Percentiles rank a stretch among this genome's conserved stretches.
These are phyloP conservation scores for Favolaschia claudopus DNA, from an alignment of 768 basidiomycete genomes.

Conservation along the genomic window DNA sequence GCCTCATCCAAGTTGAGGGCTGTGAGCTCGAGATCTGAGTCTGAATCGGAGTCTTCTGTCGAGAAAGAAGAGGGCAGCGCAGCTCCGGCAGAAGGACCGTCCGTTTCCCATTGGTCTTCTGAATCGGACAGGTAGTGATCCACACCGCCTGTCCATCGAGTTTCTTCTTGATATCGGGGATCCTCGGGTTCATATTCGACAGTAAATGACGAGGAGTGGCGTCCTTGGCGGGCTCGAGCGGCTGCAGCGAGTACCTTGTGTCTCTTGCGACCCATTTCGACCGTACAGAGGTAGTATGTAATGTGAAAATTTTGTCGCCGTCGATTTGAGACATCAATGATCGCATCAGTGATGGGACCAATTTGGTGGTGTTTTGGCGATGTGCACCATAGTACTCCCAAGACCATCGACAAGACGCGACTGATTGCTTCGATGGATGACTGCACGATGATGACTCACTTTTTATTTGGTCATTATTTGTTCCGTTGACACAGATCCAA, in stretches of 20 bases:
- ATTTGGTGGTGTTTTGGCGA: too few relatives aligned
- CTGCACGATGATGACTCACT: too few relatives aligned
- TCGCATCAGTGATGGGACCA: neutral
- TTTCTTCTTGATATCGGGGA: neutral
- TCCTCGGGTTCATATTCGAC: neutral
- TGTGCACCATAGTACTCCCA: too few relatives aligned
- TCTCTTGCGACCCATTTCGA: neutral
- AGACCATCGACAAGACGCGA: too few relatives aligned
- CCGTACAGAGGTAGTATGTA: neutral
- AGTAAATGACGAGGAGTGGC: neutral
- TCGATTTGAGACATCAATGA: conserved; percentile 9
- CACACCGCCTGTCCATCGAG: neutral
- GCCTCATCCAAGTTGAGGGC: neutral
- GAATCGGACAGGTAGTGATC: conserved; percentile 3
- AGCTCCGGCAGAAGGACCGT: neutral
- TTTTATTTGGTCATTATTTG: too few relatives aligned
- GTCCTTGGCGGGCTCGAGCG: neutral
- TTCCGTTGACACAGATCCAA: too few relatives aligned
- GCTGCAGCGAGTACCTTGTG: neutral
- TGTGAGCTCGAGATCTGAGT: neutral
- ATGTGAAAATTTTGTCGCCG: neutral
- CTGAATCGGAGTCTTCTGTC: neutral
- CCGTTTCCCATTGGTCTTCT: neutral
- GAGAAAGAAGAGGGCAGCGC: neutral
- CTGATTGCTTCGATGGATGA: too few relatives aligned